Evolutionary conservation across 495 filamentous ascomycete genomes (phyloP).

Genomic region (Hypomontagnella monticulosa): DNA sequence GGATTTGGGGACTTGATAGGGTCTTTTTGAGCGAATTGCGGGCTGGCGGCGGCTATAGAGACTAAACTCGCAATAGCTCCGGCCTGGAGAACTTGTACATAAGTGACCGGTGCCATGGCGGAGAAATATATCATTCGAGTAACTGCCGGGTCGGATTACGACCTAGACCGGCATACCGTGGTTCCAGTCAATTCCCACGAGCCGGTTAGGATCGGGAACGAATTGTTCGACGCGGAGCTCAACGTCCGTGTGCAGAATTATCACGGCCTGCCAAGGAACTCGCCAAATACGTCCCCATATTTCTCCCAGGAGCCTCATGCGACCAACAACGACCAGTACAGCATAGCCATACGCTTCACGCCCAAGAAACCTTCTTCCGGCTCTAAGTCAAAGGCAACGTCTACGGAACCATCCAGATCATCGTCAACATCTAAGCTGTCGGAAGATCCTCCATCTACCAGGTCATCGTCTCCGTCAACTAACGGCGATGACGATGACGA

Average conservation of each 20-base stretch:
- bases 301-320: conserved; percentile 74
- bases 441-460: conserved; percentile 4
- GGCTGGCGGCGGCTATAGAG: neutral
- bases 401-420: conserved; percentile 19
- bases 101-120: conserved; percentile 53
- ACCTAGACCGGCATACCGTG: conserved; percentile 68
- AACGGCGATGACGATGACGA: conserved; percentile 25
- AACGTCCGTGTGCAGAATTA: conserved; percentile 73
- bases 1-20: neutral
- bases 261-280: conserved; percentile 65
- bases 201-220: conserved; percentile 66
- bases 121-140: conserved; percentile 75
- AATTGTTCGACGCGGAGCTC: conserved; percentile 68
- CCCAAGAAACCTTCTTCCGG: conserved; percentile 62
- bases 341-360: conserved; percentile 77
- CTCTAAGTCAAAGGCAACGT: conserved; percentile 5
- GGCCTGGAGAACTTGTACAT: neutral
- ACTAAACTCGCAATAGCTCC: neutral
- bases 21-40: neutral
- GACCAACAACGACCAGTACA: conserved; percentile 76
- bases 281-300: conserved; percentile 72
- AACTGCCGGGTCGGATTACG: conserved; percentile 79
- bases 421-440: conserved; percentile 9
- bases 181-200: conserved; percentile 76
- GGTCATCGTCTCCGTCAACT: conserved; percentile 6